Evolutionary conservation across 495 filamentous ascomycete species (phyloP).

Genomic region (Neurospora sp.): DNA sequence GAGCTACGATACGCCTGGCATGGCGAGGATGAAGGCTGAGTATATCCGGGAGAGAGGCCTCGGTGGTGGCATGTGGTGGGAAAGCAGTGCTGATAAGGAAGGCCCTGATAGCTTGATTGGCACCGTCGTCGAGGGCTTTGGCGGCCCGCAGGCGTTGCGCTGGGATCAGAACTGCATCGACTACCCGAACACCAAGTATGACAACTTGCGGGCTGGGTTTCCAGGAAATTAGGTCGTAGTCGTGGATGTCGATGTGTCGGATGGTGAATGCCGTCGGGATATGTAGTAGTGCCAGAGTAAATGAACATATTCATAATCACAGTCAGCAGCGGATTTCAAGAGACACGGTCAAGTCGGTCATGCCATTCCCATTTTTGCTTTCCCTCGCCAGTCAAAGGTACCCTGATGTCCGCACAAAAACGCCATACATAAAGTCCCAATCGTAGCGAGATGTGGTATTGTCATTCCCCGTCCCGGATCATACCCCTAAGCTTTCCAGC

Average conservation of each 20-base stretch:
- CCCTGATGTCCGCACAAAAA: constrained; percentile 23
- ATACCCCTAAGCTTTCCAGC: constrained; percentile 1
- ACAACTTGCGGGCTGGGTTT: constrained; percentile 59
- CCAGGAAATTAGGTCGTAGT: constrained; percentile 24
- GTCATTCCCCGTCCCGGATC: constrained; percentile 12
- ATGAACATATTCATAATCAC: background rate
- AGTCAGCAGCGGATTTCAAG: background rate
- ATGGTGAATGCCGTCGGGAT: background rate
- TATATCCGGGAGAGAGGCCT: constrained; percentile 57
- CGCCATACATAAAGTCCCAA: constrained; percentile 19
- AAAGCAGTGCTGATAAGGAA: constrained; percentile 69
- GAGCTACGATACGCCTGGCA: constrained; percentile 64
- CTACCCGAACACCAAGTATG: constrained; percentile 71
- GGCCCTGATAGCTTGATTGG: constrained; percentile 59
- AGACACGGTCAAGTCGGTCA: constrained; percentile 4
- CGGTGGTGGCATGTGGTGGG: constrained; percentile 96
- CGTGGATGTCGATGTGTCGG: background rate
- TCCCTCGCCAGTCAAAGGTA: constrained; percentile 25
- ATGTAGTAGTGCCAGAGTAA: background rate
- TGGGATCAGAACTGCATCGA: constrained; percentile 53
- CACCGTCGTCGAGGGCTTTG: constrained; percentile 50
- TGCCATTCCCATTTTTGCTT: constrained; percentile 23
- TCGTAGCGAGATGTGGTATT: constrained; percentile 20
- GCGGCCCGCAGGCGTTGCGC: constrained; percentile 47
- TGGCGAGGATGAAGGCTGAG: constrained; percentile 57